Conservation (phyloP, 1,284 basidiomycete species). For the Retiboletus flavoniger region DNA sequence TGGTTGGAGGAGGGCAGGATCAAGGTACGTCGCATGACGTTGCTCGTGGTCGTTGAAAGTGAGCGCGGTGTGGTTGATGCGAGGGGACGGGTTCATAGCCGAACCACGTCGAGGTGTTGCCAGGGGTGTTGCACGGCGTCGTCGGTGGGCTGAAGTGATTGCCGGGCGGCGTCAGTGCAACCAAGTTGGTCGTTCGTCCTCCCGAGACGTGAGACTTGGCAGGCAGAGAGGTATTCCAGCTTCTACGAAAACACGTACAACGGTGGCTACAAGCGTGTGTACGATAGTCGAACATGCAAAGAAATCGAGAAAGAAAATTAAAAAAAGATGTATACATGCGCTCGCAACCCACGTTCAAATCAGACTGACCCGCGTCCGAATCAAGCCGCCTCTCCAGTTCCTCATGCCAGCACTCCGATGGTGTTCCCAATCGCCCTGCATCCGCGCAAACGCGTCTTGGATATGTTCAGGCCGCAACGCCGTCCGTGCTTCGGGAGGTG, state of each 20-base stretch:
- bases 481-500: conserved; percentile 76
- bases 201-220: conserved; percentile 13
- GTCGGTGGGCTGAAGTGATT: conserved; percentile 10
- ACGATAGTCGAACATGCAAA: background rate
- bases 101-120: conserved; percentile 17
- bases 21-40: conserved; percentile 8
- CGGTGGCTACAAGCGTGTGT: conserved; percentile 2
- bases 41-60: background rate
- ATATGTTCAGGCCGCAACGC: conserved; percentile 81
- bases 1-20: conserved; percentile 21
- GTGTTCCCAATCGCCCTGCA: conserved; percentile 82
- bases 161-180: conserved; percentile 15
- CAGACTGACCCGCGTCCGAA: conserved; percentile 76
- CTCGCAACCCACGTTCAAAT: conserved; percentile 46
- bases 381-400: conserved; percentile 82
- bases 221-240: no score
- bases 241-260: background rate
- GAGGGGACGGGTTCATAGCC: conserved; percentile 3
- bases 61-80: background rate
- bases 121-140: conserved; percentile 12
- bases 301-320: background rate
- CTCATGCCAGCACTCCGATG: conserved; percentile 79
- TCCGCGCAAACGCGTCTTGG: conserved; percentile 83
- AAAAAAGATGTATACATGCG: no score
- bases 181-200: conserved; percentile 20